Base-by-base conservation (phyloP, 2,329 filamentous ascomycete species). In the Arthroderma sp. region DNA sequence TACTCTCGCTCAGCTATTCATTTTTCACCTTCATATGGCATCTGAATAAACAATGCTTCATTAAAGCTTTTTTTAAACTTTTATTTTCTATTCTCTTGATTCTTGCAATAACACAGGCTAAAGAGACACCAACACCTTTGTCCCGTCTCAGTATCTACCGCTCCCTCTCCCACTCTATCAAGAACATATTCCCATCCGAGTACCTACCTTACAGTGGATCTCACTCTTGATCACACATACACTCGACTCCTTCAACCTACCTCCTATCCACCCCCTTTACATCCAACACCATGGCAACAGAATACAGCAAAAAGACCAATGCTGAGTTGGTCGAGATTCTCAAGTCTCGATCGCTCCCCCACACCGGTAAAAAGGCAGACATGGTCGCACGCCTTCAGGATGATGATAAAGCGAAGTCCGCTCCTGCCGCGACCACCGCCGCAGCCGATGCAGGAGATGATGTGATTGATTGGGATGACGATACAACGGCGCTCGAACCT, bases 231-330 rank as follows among this genome's bases (percentile, higher is more conserved):
- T 22, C 15, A 22, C 15, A 22, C 15, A 22, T 22, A 22, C 3
- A 22, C 15, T 2, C 15, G 3, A 15, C 5, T 40, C 31, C 4
- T 36, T 30, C 39, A 11, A 8, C 11, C 11, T 45, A 32, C 27
- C 38, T 30, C 11, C 37, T 4, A 29, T 15, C 22, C 32, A 9
- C 27, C 11, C 11, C n/a, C 29, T 32, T 28, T 31, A 39, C 40
- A 33, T 38, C 33, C 15, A 29, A 44, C 49, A 48, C 38, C 11
- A 67, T 66, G 63, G 52, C 63, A 36, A 57, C 62, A 47, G 67
- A 71, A 48, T 72, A 72, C 60, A 58, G 60, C 49, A 71, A 70
- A 52, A 70, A 70, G 56, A 72, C 68, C 42, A 69, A 70, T 44
- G 67, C 65, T 11, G 68, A 72, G 49, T 57, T 72, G 36, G 58